Conservation (phyloP, 352 stramenopile species). For the Pythium brachiatum region DNA sequence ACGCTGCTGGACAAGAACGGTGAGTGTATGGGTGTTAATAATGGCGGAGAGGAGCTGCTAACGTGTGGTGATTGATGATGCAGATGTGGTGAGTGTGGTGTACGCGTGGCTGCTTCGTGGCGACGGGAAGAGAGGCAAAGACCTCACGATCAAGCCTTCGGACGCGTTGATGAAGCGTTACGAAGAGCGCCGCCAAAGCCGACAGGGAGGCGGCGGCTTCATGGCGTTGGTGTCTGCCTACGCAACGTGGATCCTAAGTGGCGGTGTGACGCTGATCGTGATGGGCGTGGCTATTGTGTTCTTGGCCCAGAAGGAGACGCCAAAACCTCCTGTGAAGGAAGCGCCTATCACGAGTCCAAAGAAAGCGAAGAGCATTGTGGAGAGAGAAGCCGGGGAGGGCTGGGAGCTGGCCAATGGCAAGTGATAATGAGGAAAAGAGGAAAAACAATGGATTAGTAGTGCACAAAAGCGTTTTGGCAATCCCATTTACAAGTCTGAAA, state of each 20-base stretch:
- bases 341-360: slow-evolving; percentile 7
- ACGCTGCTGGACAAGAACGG: slow-evolving; percentile 27
- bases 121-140: slow-evolving; percentile 30
- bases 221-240: slow-evolving; percentile 11
- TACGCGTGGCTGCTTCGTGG: slow-evolving; percentile 55
- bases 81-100: slow-evolving; percentile 55
- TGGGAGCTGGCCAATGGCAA: slow-evolving; percentile 58
- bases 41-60: background rate
- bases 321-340: slow-evolving; percentile 32
- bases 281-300: slow-evolving; percentile 38
- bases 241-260: slow-evolving; percentile 41
- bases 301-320: background rate
- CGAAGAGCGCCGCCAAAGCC: slow-evolving; percentile 23
- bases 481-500: slow-evolving; percentile 27
- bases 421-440: background rate
- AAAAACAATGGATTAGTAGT: slow-evolving; percentile 18
- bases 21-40: slow-evolving; percentile 12
- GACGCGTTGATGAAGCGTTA: slow-evolving; percentile 35
- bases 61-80: background rate
- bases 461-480: slow-evolving; percentile 28
- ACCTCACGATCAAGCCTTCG: slow-evolving; percentile 45
- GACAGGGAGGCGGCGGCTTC: background rate
- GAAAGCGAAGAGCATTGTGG: slow-evolving; percentile 25
- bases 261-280: slow-evolving; percentile 46
- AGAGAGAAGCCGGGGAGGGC: slow-evolving; percentile 29